These are phyloP conservation scores for Blastocrithidia nonstop DNA, from an alignment of 208 protist genomes.

Conservation along the genomic window DNA sequence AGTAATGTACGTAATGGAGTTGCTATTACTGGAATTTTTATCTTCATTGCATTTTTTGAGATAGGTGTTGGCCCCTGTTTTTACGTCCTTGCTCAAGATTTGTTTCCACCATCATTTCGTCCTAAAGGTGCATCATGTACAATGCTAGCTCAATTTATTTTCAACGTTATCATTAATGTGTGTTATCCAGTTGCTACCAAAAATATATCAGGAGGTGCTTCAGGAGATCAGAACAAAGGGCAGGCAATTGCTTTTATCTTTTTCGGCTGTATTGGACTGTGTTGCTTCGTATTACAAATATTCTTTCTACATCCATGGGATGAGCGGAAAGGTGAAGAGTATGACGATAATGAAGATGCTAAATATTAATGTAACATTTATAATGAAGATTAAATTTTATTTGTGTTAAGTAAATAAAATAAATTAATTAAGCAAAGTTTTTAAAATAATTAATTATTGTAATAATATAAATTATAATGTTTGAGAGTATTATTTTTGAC, in stretches of 20 bases:
- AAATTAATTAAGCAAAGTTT: no score
- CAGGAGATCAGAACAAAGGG: constrained; percentile 76
- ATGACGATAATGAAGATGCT: no score
- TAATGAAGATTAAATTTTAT: no score
- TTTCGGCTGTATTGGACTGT: constrained; percentile 44
- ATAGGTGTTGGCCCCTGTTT: constrained; percentile 63
- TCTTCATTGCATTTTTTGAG: constrained; percentile 70
- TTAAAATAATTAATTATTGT: no score
- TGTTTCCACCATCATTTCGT: constrained; percentile 72
- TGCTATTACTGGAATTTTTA: constrained; percentile 55
- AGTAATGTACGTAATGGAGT: constrained; percentile 32
- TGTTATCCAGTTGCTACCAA: constrained; percentile 68
- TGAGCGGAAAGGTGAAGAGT: constrained; percentile 12
- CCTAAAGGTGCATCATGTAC: constrained; percentile 43
- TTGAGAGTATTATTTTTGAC: no score
- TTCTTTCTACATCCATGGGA: constrained; percentile 67
- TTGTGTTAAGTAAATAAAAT: no score
- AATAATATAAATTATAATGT: no score
- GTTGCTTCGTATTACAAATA: constrained; percentile 54
- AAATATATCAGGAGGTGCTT: constrained; percentile 57
- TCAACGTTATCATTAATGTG: constrained; percentile 82
- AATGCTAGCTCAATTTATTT: constrained; percentile 53
- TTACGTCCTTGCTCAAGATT: constrained; percentile 65
- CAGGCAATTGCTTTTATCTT: constrained; percentile 82
- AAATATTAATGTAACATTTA: no score